These are phyloP conservation scores for Candida maris DNA, from an alignment of 805 yeast genomes.

Conservation along the genomic window DNA sequence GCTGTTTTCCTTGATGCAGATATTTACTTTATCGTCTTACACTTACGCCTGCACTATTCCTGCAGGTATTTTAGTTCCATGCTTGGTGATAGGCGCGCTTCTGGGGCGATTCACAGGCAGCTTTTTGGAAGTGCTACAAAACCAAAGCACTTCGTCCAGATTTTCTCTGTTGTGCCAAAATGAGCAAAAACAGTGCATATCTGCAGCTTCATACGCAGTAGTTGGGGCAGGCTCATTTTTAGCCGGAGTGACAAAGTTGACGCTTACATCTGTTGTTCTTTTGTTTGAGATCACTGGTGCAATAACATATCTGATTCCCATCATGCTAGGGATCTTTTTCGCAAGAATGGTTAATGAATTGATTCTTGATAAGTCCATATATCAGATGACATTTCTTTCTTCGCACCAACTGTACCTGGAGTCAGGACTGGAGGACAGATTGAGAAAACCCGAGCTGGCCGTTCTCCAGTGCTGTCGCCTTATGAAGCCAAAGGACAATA, in stretches of 20 bases:
- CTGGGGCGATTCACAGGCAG: slow-evolving; percentile 56
- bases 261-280: slow-evolving; percentile 75
- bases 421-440: slow-evolving; percentile 34
- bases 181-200: slow-evolving; percentile 48
- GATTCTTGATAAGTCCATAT: slow-evolving; percentile 55
- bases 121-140: slow-evolving; percentile 46
- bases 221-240: slow-evolving; percentile 84
- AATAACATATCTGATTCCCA: slow-evolving; percentile 74
- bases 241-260: slow-evolving; percentile 77
- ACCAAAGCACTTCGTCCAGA: slow-evolving; percentile 32
- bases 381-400: slow-evolving; percentile 53
- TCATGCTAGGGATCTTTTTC: slow-evolving; percentile 77
- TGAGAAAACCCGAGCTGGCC: slow-evolving; percentile 35
- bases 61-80: slow-evolving; percentile 65
- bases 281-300: slow-evolving; percentile 87
- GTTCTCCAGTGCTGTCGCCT: slow-evolving; percentile 31
- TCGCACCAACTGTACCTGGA: slow-evolving; percentile 39
- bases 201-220: slow-evolving; percentile 85
- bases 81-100: slow-evolving; percentile 58
- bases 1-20: slow-evolving; percentile 42
- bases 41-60: slow-evolving; percentile 68
- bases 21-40: slow-evolving; percentile 59
- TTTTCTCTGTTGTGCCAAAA: slow-evolving; percentile 39
- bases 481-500: slow-evolving; percentile 32
- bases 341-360: slow-evolving; percentile 71